Base-by-base conservation (phyloP, 805 yeast genomes). In the Saturnispora serradocipensis region DNA sequence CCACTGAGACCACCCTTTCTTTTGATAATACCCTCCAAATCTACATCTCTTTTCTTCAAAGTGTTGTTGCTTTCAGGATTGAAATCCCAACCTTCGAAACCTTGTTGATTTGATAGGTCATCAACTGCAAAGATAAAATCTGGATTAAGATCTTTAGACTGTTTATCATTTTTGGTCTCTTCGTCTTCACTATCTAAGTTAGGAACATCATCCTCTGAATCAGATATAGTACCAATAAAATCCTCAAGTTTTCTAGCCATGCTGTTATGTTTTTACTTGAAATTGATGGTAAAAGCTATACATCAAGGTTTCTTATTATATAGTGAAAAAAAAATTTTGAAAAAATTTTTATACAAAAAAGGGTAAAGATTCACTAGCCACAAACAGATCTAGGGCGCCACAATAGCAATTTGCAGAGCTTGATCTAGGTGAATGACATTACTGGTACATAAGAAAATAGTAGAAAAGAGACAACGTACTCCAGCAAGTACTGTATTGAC, bases 51-150 rank as follows among this genome's bases (percentile, higher is more conserved):
- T 51, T 63, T 73, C 8, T 55, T 56, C 4, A 45, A 51, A 36
- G 50, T 55, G 4, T 54, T 57, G n/a, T 38, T n/a, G 7, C 24
- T 28, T 38, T 76, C 80, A 50, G 78, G 80, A 40, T 75, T 78
- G 62, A 89, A 88, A 59, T 88, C 88, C 97, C 97, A 89, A 4
- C 96, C 96, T 52, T 78, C 80, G 49, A 83, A 81, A 3, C 70
- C 70, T 3, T 73, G 56, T 10, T 53, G 52, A 1, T 70, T 46
- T 3, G 57, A 61, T 5, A 61, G 54, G 43, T 63, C 69, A 8
- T 79, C 87, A 10, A 82, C 58, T 22, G 81, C 76, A 62, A 90
- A 90, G 18, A 75, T 67, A 62, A 93, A 88, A 34, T 80, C 83
- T 4, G 90, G 88, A 58, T 88, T 82, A 45, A 89, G 64, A 52